Evolutionary conservation across 805 yeast species (phyloP), one percentile per base, ranked within the genome.

Genomic region (Metschnikowia cubensis): DNA sequence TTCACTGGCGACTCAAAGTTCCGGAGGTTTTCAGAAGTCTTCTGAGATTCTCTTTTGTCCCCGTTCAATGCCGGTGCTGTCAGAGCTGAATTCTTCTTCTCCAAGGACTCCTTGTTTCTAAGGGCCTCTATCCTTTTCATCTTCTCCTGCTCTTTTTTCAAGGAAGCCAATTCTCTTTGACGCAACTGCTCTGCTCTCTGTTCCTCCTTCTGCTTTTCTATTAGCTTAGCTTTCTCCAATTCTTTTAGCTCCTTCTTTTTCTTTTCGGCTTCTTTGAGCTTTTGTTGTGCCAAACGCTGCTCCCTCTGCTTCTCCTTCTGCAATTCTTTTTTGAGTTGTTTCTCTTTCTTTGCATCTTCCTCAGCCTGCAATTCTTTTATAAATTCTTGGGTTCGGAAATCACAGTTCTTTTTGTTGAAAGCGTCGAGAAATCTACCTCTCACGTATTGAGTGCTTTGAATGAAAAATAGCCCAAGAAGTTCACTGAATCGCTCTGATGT

Each of bases 381-480:
- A 54, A 86, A 73, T 51, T 77, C 79, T 50, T 76, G 70, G 10
- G 85, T 77, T 50, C 84, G 76, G 58, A 87, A 94, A 52, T 85
- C 89, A 11, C 96, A 91, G 43, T 86, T 80, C 55, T 82, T 85
- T 59, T 85, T 91, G 53, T 87, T 86, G 62, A 84, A 90, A 0
- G 96, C 88, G 31, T 78, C 81, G 60, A 87, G 74, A 32, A 91
- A 79, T 41, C 89, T 78, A 56, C 81, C 83, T 60, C 87, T 88
- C 58, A 91, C 77, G 62, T 89, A 74, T 47, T 88, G 82, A 4
- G 94, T 85, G 1, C 91, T 87, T 49, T 89, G 86, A 47, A 87
- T 75, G 59, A 88, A 89, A 53, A 91, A 78, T 75, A 89, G 78
- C 22, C 86, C 82, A 35, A 91, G 85, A 11, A 92, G 85, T 67